Conservation (phyloP, 768 basidiomycete species). For the Asterophora parasitica region DNA sequence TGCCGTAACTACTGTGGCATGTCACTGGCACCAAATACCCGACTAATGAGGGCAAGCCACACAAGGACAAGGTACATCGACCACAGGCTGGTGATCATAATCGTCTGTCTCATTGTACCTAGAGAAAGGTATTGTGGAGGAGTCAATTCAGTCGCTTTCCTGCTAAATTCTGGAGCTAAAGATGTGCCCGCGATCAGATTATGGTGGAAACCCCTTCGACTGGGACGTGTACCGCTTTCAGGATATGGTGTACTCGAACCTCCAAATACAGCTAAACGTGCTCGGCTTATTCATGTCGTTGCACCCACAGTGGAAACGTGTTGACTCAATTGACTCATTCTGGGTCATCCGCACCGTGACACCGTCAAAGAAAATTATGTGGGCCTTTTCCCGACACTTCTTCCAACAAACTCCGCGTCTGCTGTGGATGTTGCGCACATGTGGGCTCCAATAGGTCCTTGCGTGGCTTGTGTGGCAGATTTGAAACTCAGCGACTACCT, state of each 20-base stretch:
- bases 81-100: neutral
- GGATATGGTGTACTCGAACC: neutral
- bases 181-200: slow-evolving; percentile 1
- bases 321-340: neutral
- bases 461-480: neutral
- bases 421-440: neutral
- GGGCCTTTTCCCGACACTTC: neutral
- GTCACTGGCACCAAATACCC: slow-evolving; percentile 7
- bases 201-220: neutral
- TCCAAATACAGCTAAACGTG: neutral
- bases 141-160: too few relatives aligned
- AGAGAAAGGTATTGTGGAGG: neutral
- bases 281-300: neutral
- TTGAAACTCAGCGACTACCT: slow-evolving; percentile 1
- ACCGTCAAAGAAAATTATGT: neutral
- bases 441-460: neutral
- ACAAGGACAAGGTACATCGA: slow-evolving; percentile 2
- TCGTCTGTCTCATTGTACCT: neutral
- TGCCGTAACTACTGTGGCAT: slow-evolving; percentile 12
- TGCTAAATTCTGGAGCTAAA: neutral
- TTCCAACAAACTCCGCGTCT: neutral
- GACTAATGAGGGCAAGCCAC: neutral
- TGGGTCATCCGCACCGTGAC: neutral
- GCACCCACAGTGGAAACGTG: slow-evolving; percentile 3
- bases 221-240: neutral